Evolutionary conservation across 768 basidiomycete species (phyloP).

Genomic region (Exsudoporus frostii): DNA sequence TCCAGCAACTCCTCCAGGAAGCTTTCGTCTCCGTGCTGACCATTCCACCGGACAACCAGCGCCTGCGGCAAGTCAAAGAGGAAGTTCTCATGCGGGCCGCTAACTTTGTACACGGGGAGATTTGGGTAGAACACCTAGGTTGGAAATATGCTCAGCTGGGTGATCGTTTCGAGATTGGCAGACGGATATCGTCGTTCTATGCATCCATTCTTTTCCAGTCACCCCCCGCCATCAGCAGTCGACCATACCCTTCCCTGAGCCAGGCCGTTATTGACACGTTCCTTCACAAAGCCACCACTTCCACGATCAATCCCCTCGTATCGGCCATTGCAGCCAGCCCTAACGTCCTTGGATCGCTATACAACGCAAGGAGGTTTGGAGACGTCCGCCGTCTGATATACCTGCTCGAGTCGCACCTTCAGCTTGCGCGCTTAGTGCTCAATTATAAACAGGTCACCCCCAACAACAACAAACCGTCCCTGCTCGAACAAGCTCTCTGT

Average conservation of each 20-base stretch:
- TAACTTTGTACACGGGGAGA: slow-evolving; percentile 77
- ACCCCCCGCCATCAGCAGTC: slow-evolving; percentile 48
- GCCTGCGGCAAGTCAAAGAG: slow-evolving; percentile 72
- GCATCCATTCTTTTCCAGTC: slow-evolving; percentile 61
- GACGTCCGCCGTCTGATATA: slow-evolving; percentile 68
- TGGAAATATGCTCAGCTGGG: slow-evolving; percentile 86
- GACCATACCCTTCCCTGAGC: slow-evolving; percentile 60
- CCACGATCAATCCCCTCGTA: slow-evolving; percentile 79
- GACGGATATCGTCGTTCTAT: slow-evolving; percentile 64
- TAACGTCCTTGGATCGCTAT: slow-evolving; percentile 56
- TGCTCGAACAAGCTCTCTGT: slow-evolving; percentile 77
- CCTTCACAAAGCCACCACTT: slow-evolving; percentile 70
- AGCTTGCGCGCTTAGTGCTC: slow-evolving; percentile 58
- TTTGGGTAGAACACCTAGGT: slow-evolving; percentile 81
- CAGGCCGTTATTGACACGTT: slow-evolving; percentile 67
- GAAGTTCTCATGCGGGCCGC: slow-evolving; percentile 79
- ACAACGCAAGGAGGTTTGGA: slow-evolving; percentile 58
- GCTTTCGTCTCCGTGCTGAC: slow-evolving; percentile 52
- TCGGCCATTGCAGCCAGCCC: slow-evolving; percentile 62
- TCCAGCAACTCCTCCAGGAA: slow-evolving; percentile 72
- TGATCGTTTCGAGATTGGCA: slow-evolving; percentile 81
- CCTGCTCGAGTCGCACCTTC: slow-evolving; percentile 66
- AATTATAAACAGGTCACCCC: slow-evolving; percentile 55
- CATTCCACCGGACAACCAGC: slow-evolving; percentile 53
- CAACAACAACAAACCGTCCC: slow-evolving; percentile 46